A percentile compares a stretch with the other conserved stretches of the same genome.
phyloP scores from a whole-genome alignment of 2,329 filamentous ascomycete genomes.

The Penicillium nordicum region DNA sequence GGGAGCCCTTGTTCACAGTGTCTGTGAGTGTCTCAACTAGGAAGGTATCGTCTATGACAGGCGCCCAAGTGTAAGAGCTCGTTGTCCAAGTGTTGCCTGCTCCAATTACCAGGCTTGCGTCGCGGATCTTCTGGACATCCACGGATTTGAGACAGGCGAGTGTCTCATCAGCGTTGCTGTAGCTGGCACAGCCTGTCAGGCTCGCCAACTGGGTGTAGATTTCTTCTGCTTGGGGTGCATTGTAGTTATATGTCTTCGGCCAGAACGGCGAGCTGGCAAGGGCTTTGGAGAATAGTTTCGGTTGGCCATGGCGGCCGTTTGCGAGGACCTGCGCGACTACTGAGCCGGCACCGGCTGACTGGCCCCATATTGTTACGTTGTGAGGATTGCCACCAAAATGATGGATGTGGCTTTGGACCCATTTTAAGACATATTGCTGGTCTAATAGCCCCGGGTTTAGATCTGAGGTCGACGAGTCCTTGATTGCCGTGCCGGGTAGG shows the following conservation, averaged over 20 bases:
- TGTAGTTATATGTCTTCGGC: constrained; percentile 56
- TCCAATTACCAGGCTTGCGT: constrained; percentile 51
- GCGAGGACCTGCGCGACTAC: constrained; percentile 45
- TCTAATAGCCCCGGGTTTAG: constrained; percentile 54
- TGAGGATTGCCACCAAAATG: constrained; percentile 53
- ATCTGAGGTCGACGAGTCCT: constrained; percentile 44
- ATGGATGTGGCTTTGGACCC: constrained; percentile 53
- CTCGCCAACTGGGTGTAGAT: constrained; percentile 49
- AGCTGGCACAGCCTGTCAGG: constrained; percentile 48
- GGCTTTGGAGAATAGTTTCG: constrained; percentile 50
- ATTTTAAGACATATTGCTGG: constrained; percentile 52
- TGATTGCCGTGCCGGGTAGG: constrained; percentile 49
- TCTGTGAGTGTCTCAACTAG: constrained; percentile 48
- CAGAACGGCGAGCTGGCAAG: constrained; percentile 56
- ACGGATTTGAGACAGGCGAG: constrained; percentile 54
- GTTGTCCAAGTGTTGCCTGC: constrained; percentile 53
- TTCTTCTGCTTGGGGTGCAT: constrained; percentile 50
- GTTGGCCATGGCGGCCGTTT: constrained; percentile 41
- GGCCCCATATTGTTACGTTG: constrained; percentile 55
- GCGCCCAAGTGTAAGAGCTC: constrained; percentile 58
- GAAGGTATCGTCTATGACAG: constrained; percentile 58
- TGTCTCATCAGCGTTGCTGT: constrained; percentile 31
- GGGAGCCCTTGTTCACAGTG: constrained; percentile 35
- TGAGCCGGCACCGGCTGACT: constrained; percentile 53
- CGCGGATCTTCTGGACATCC: constrained; percentile 52